A percentile compares a stretch with the other conserved stretches of the same genome.
phyloP scores from a whole-genome alignment of 2,329 filamentous ascomycete genomes.

The Malbranchea zuffiana region DNA sequence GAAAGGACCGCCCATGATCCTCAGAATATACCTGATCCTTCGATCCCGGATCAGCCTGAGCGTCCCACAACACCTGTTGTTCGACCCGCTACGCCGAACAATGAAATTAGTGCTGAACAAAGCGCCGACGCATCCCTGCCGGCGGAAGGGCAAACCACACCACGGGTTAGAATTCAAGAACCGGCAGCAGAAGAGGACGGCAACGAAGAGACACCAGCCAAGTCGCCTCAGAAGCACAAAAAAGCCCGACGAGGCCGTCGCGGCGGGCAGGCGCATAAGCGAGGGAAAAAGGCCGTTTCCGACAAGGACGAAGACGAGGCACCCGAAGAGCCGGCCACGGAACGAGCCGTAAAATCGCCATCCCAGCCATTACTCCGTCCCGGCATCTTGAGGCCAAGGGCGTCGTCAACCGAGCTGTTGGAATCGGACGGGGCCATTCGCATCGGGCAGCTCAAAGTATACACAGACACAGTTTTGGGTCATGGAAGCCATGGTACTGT shows the following conservation, averaged over 20 bases:
- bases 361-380: conserved; percentile 36
- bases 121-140: conserved; percentile 1
- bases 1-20: neutral
- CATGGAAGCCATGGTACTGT: conserved; percentile 93
- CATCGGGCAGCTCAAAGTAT: conserved; percentile 51
- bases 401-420: conserved; percentile 46
- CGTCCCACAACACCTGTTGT: neutral
- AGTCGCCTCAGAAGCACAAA: conserved; percentile 46
- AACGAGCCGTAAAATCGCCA: conserved; percentile 28
- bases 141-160: conserved; percentile 19
- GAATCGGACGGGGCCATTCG: conserved; percentile 50
- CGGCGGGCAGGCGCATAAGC: conserved; percentile 56
- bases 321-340: conserved; percentile 24
- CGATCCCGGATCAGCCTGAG: conserved; percentile 3
- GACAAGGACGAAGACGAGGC: conserved; percentile 47
- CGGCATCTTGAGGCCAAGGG: conserved; percentile 46
- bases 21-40: neutral
- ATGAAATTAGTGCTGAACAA: neutral
- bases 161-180: conserved; percentile 33
- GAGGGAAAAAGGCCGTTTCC: conserved; percentile 42
- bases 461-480: conserved; percentile 50
- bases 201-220: conserved; percentile 20
- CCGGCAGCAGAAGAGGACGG: conserved; percentile 27
- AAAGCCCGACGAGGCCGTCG: conserved; percentile 61
- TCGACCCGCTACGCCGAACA: conserved; percentile 1